Conservation (phyloP, 306 rosid genomes). For the Dryas octopetala region DNA sequence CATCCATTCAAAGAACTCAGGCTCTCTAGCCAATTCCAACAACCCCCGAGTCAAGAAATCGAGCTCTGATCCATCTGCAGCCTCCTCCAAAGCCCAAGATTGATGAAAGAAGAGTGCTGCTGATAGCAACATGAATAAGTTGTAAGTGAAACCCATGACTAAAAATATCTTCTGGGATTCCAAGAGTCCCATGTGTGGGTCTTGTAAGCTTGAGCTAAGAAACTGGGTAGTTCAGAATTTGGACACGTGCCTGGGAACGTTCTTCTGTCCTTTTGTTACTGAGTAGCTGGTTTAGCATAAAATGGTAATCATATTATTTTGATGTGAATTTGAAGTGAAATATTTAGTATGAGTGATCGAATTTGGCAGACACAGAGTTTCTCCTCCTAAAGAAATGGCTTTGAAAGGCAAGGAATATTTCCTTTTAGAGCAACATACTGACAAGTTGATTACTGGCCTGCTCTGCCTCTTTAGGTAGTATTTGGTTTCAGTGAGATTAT, state of each 20-base stretch:
- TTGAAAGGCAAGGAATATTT: neutral
- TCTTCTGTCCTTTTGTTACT: neutral
- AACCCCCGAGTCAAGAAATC: conserved; percentile 27
- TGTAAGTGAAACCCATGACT: neutral
- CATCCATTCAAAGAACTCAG: conserved; percentile 44
- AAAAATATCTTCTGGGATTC: neutral
- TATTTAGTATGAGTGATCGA: neutral
- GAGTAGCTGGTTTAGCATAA: neutral
- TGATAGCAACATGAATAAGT: neutral
- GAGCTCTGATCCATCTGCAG: conserved; percentile 21
- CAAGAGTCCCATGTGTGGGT: neutral
- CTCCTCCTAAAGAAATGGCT: neutral
- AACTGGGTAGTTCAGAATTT: neutral
- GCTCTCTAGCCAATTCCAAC: conserved; percentile 28
- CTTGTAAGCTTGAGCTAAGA: neutral
- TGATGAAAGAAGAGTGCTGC: conserved; percentile 3
- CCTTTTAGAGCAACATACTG: too few species aligned
- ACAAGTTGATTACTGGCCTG: neutral
- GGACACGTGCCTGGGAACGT: conserved; percentile 4
- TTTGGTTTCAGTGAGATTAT: neutral
- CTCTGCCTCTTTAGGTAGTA: neutral
- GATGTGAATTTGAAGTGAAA: neutral
- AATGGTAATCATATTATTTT: neutral
- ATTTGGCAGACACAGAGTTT: neutral
- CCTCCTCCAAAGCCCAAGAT: neutral